A percentile compares a stretch with the other conserved stretches of the same genome.
These are phyloP conservation scores for Microbotryum lychnidis-dioicae DNA, from an alignment of 1,284 basidiomycete species.

Conservation along the genomic window DNA sequence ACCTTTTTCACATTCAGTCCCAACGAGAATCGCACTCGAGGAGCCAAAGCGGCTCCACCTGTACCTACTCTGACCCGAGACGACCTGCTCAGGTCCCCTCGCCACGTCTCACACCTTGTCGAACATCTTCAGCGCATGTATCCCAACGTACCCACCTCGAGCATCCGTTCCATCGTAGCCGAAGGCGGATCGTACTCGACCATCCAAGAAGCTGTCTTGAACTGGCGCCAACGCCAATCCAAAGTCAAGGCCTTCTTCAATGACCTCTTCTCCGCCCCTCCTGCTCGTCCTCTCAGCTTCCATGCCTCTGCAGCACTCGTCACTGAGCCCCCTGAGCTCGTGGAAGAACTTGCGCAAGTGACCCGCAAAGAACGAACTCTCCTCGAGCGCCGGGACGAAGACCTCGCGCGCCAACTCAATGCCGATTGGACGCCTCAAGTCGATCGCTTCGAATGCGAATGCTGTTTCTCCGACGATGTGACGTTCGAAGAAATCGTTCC, in stretches of 20 bases:
- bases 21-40: neutral
- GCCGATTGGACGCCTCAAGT: neutral
- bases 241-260: neutral
- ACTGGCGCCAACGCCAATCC: neutral
- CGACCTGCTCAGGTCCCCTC: slow-evolving; percentile 12
- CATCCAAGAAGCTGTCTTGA: neutral
- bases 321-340: neutral
- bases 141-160: neutral
- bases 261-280: neutral
- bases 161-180: neutral
- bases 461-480: slow-evolving; percentile 11
- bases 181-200: slow-evolving; percentile 6
- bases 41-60: no score
- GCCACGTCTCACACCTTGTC: neutral
- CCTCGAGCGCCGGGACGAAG: neutral
- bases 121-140: neutral
- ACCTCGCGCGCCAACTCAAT: neutral
- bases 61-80: neutral
- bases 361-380: neutral
- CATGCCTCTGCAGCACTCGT: neutral
- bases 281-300: neutral
- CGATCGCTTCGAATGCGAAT: slow-evolving; percentile 2
- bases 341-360: neutral
- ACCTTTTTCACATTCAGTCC: neutral
- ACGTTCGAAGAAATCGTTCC: neutral